phyloP scores from a whole-genome alignment of 441 rosid species.

The Eutrema salsugineum region DNA sequence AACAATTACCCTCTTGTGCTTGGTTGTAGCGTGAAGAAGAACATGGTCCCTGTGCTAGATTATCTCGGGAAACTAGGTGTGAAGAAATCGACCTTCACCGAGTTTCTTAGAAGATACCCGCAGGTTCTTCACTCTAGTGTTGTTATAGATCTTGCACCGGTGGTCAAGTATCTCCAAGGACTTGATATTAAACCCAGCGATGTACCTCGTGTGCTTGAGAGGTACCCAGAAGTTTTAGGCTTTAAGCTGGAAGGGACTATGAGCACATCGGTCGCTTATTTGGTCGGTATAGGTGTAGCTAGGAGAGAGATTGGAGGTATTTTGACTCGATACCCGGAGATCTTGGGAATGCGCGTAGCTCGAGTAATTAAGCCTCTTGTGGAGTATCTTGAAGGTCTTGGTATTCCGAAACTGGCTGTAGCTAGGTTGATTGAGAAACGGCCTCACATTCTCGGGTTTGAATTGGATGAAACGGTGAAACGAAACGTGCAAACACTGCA shows the following conservation, averaged over 20 bases:
- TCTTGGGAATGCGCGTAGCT: conserved; percentile 89
- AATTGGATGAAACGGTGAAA: conserved; percentile 56
- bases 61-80: conserved; percentile 93
- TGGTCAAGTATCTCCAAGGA: conserved; percentile 90
- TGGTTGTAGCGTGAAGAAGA: conserved; percentile 97
- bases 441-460: conserved; percentile 84
- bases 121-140: conserved; percentile 95
- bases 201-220: conserved; percentile 87
- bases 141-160: conserved; percentile 90
- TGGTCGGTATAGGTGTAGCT: conserved; percentile 88
- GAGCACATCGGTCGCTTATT: conserved; percentile 95
- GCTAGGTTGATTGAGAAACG: conserved; percentile 88
- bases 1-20: conserved; percentile 91
- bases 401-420: conserved; percentile 78
- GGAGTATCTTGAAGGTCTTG: conserved; percentile 74
- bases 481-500: conserved; percentile 59
- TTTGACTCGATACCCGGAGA: conserved; percentile 77
- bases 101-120: conserved; percentile 77
- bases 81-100: conserved; percentile 75
- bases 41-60: conserved; percentile 93
- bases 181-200: conserved; percentile 80
- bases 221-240: conserved; percentile 85
- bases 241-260: conserved; percentile 98
- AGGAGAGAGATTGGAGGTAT: conserved; percentile 87
- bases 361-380: conserved; percentile 85